phyloP scores from a whole-genome alignment of 140 eudicot species.

The Senecio squalidus region DNA sequence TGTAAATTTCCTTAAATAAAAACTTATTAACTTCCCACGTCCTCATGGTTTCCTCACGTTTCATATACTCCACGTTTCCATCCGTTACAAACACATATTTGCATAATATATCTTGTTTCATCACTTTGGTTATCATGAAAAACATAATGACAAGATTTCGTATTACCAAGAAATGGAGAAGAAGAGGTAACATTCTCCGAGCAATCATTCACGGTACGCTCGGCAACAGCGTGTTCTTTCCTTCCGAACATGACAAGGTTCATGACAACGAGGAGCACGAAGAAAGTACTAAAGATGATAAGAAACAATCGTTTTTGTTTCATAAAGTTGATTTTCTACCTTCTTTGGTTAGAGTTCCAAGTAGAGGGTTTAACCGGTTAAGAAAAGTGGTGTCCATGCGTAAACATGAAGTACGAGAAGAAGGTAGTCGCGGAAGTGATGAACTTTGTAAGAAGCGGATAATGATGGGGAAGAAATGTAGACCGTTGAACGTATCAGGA shows the following conservation, averaged over 20 bases:
- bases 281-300: slow-evolving; percentile 5
- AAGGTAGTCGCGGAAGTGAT: slow-evolving; percentile 10
- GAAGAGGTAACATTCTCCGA: slow-evolving; percentile 11
- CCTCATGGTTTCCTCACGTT: neutral
- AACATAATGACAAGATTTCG: slow-evolving; percentile 1
- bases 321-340: slow-evolving; percentile 16
- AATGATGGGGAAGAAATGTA: slow-evolving; percentile 56
- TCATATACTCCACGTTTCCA: slow-evolving; percentile 9
- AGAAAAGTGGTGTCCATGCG: slow-evolving; percentile 18
- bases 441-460: slow-evolving; percentile 65
- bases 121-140: neutral
- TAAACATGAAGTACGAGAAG: neutral
- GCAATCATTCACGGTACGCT: slow-evolving; percentile 17
- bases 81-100: neutral
- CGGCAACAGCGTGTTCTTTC: slow-evolving; percentile 2
- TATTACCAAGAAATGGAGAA: slow-evolving; percentile 22
- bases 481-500: slow-evolving; percentile 42
- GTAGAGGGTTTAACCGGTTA: slow-evolving; percentile 17
- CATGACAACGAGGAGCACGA: neutral
- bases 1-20: too few relatives aligned
- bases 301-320: neutral
- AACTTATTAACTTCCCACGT: too few relatives aligned
- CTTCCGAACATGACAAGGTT: slow-evolving; percentile 5
- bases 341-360: slow-evolving; percentile 21
- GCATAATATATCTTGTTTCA: neutral